Conservation (phyloP, 2,329 filamentous ascomycete genomes). For the Beauveria scarabaeidicola region DNA sequence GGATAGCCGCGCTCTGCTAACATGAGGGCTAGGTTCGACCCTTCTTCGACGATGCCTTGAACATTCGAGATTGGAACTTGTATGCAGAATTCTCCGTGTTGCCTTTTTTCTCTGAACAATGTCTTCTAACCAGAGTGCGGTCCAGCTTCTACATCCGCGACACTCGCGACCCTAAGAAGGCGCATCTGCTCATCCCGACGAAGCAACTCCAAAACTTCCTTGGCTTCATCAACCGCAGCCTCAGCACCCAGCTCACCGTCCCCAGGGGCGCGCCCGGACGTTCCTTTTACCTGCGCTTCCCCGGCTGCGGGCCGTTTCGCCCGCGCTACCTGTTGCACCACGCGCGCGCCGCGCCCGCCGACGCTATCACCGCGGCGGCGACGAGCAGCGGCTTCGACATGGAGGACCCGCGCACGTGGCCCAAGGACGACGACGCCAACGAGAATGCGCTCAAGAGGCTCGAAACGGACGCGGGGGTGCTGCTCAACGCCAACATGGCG, state of each 20-base stretch:
- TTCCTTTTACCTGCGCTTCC: constrained; percentile 56
- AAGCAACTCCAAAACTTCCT: constrained; percentile 58
- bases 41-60: constrained; percentile 53
- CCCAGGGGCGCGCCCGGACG: constrained; percentile 41
- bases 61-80: constrained; percentile 64
- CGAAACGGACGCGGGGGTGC: neutral
- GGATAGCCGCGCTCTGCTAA: constrained; percentile 6
- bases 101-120: too few species aligned
- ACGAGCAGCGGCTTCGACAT: constrained; percentile 25
- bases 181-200: constrained; percentile 60
- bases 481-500: neutral
- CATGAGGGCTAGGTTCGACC: constrained; percentile 27
- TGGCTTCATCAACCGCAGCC: constrained; percentile 51
- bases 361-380: constrained; percentile 31
- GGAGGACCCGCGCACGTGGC: constrained; percentile 11
- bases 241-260: constrained; percentile 47
- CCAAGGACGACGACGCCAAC: neutral
- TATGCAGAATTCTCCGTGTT: constrained; percentile 36
- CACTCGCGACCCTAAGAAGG: constrained; percentile 36
- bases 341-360: constrained; percentile 31
- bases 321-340: constrained; percentile 66
- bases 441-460: neutral
- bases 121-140: neutral
- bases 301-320: constrained; percentile 47
- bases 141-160: constrained; percentile 59